These are phyloP conservation scores for Syncephalastrum monosporum DNA, from an alignment of 371 early-diverging fungal genomes.

Conservation along the genomic window DNA sequence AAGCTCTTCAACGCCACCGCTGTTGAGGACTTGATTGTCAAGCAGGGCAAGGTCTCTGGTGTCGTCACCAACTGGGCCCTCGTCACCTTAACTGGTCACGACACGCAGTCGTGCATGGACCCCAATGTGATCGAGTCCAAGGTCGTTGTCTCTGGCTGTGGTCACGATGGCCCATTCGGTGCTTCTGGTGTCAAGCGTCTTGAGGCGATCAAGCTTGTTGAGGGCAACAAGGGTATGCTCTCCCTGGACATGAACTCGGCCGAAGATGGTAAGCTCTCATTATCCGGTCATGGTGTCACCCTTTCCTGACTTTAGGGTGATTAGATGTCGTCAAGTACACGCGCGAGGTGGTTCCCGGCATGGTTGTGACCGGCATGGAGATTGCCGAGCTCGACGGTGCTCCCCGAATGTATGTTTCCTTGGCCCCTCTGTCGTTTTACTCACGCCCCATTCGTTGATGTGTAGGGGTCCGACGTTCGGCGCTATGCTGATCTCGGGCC, in stretches of 20 bases:
- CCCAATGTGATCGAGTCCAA: conserved; percentile 72
- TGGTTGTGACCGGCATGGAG: conserved; percentile 76
- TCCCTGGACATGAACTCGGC: conserved; percentile 74
- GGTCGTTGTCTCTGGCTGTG: conserved; percentile 70
- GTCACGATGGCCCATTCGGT: conserved; percentile 78
- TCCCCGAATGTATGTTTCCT: conserved; percentile 48
- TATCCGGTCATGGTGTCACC: neutral
- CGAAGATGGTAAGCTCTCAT: conserved; percentile 48
- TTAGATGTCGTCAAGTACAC: conserved; percentile 62
- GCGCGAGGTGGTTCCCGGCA: conserved; percentile 72
- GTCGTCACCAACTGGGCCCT: conserved; percentile 81
- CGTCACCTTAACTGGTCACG: conserved; percentile 58
- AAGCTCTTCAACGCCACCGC: conserved; percentile 81
- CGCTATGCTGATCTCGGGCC: conserved; percentile 73
- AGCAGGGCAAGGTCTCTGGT: conserved; percentile 51
- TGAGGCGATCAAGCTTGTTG: conserved; percentile 59
- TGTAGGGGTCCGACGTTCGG: conserved; percentile 65
- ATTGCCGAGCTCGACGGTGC: conserved; percentile 62
- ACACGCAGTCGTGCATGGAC: conserved; percentile 81
- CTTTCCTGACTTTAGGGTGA: neutral
- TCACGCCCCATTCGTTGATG: conserved; percentile 7
- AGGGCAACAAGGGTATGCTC: conserved; percentile 64
- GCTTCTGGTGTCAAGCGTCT: conserved; percentile 73
- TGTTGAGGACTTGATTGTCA: conserved; percentile 74
- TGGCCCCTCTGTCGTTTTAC: conserved; percentile 3